phyloP scores from a whole-genome alignment of 2,329 filamentous ascomycete genomes.

The Xylariaceae sp. region DNA sequence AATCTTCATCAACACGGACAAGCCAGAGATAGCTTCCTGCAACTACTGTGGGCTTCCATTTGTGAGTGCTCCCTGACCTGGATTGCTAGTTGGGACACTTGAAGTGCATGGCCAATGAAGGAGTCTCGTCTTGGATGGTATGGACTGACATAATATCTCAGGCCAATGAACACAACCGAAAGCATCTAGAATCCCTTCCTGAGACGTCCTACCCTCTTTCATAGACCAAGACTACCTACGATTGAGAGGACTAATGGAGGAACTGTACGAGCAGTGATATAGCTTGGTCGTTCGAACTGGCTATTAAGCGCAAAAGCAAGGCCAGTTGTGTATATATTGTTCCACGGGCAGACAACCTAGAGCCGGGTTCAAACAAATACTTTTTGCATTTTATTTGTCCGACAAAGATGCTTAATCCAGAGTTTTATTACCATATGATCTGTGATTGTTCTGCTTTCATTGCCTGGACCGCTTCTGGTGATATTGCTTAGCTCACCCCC shows the following conservation, averaged over 20 bases:
- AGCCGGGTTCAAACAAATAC: conserved; percentile 22
- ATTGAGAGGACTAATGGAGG: not conserved
- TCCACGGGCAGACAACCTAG: conserved; percentile 32
- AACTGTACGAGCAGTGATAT: conserved; percentile 15
- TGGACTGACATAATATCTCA: conserved; percentile 49
- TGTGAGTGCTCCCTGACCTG: conserved; percentile 64
- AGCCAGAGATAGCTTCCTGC: conserved; percentile 90
- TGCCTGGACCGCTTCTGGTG: too few species aligned
- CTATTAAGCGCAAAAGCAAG: conserved; percentile 19
- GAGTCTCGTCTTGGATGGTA: conserved; percentile 5
- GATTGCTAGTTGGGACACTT: not conserved
- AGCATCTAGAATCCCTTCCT: conserved; percentile 82
- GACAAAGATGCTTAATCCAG: not conserved
- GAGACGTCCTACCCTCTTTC: conserved; percentile 81
- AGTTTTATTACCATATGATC: not conserved
- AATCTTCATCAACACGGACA: conserved; percentile 98
- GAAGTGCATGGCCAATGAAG: not conserved
- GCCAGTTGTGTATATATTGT: conserved; percentile 40
- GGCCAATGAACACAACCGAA: conserved; percentile 89
- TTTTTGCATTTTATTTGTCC: conserved; percentile 3
- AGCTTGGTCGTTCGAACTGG: conserved; percentile 17
- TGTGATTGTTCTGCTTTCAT: too few species aligned
- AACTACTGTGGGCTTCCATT: conserved; percentile 93
- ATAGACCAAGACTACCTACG: conserved; percentile 38
- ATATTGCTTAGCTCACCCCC: conserved; percentile 13